A percentile compares a stretch with the other conserved stretches of the same genome.
These are phyloP conservation scores for Quercus phellos DNA, from an alignment of 331 rosid species.

Conservation along the genomic window DNA sequence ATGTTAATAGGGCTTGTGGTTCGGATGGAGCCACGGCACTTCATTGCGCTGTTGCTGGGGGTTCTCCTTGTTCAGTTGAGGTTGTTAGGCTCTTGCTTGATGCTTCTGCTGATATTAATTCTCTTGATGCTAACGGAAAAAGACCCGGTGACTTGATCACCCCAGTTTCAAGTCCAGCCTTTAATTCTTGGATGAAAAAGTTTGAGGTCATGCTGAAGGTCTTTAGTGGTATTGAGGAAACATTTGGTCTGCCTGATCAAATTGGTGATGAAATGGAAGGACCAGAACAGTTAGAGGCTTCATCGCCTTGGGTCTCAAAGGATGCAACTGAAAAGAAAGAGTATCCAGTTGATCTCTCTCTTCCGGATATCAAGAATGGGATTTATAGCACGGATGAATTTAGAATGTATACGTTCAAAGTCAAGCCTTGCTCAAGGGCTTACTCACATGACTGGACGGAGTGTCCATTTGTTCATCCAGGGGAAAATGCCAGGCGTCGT, in stretches of 20 bases:
- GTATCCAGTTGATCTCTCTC: constrained; percentile 69
- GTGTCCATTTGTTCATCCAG: constrained; percentile 91
- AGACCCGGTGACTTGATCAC: constrained; percentile 46
- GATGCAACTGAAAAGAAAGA: constrained; percentile 60
- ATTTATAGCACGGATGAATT: constrained; percentile 83
- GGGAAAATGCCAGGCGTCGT: constrained; percentile 85
- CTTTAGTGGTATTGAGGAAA: constrained; percentile 17
- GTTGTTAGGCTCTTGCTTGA: constrained; percentile 61
- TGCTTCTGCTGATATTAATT: constrained; percentile 51
- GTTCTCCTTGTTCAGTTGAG: constrained; percentile 50
- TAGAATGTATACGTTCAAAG: constrained; percentile 79
- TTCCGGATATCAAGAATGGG: constrained; percentile 81
- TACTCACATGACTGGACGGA: constrained; percentile 95
- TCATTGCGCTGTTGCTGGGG: constrained; percentile 81
- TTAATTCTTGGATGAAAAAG: constrained; percentile 36
- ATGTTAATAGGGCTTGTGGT: constrained; percentile 59
- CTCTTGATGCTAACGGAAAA: constrained; percentile 54
- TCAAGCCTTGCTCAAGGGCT: constrained; percentile 91
- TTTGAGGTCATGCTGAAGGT: constrained; percentile 48
- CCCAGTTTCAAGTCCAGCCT: constrained; percentile 15
- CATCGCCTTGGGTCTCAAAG: constrained; percentile 26
- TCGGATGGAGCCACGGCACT: constrained; percentile 76
- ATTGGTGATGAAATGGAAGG: constrained; percentile 25
- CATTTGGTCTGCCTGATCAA: constrained; percentile 22
- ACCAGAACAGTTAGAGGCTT: constrained; percentile 27